Evolutionary conservation across 345 rosid species (phyloP), one percentile per base, ranked within the genome.

Genomic region (Cardiospermum halicacabum): DNA sequence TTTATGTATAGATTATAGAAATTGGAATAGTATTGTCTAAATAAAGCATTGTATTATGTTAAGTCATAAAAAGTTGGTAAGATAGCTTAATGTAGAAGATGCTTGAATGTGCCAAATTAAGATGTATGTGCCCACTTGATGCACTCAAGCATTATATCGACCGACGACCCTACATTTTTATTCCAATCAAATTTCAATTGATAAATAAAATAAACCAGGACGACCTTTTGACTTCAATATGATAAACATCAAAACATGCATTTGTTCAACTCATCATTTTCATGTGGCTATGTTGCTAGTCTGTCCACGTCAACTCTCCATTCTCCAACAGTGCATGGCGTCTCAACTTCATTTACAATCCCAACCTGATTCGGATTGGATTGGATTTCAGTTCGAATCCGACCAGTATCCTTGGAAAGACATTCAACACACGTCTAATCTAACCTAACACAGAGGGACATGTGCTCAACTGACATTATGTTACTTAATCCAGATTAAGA

Each of bases 321-420:
- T 58, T 50, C 54, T 56, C 74, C 68, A 42, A 58, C 60, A 58
- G 61, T 58, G 24, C 28, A 51, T 73, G 81, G 57, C 51, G 48
- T 60, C 36, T 58, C 72, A 61, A n/a, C n/a, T n/a, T n/a, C n/a
- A n/a, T n/a, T n/a, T n/a, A n/a, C n/a, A n/a, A n/a, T n/a, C n/a
- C n/a, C n/a, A n/a, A n/a, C n/a, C n/a, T n/a, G n/a, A n/a, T n/a
- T n/a, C n/a, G n/a, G n/a, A n/a, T n/a, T n/a, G n/a, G n/a, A n/a
- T n/a, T n/a, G n/a, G n/a, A n/a, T n/a, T n/a, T n/a, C n/a, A n/a
- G n/a, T n/a, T n/a, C n/a, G n/a, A n/a, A n/a, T n/a, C n/a, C n/a
- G n/a, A n/a, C n/a, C n/a, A n/a, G n/a, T n/a, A n/a, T n/a, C n/a
- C n/a, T n/a, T n/a, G n/a, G n/a, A n/a, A n/a, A n/a, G n/a, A n/a